Conservation (phyloP, 2,329 filamentous ascomycete genomes). For the Blastomyces silverae region DNA sequence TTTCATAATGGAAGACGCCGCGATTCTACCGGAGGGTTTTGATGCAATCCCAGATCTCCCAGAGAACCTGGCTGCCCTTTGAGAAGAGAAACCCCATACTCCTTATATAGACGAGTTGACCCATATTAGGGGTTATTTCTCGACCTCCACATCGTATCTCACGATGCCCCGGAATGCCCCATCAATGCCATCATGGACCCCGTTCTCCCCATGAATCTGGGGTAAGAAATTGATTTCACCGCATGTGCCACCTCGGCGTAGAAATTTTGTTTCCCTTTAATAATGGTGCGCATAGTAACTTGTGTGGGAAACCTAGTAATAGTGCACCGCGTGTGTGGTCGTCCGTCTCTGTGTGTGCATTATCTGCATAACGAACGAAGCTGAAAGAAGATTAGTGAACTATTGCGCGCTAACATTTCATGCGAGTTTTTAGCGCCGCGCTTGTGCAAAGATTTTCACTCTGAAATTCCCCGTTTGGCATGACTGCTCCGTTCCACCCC, state of each 20-base stretch:
- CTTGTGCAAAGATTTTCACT: neutral
- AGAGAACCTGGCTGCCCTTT: neutral
- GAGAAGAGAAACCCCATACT: neutral
- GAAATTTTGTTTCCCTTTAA: neutral
- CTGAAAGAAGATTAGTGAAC: neutral
- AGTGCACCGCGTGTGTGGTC: neutral
- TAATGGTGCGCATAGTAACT: neutral
- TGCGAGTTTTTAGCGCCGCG: neutral
- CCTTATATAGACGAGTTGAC: neutral
- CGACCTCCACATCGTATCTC: constrained; percentile 1
- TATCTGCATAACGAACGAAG: neutral
- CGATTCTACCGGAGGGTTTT: neutral
- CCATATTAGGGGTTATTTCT: constrained; percentile 1
- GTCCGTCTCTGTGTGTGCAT: neutral
- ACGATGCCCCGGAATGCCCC: neutral
- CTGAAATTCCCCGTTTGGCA: neutral
- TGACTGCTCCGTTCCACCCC: neutral
- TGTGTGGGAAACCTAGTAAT: neutral
- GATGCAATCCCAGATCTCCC: neutral
- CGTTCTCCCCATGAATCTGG: neutral
- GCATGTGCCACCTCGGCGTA: constrained; percentile 3
- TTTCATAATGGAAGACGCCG: constrained; percentile 2
- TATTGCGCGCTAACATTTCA: neutral
- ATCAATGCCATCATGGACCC: too few relatives aligned
- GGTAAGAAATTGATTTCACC: neutral